phyloP scores from a whole-genome alignment of 1,139 yeast genomes.

The Nakaseomyces sp. region DNA sequence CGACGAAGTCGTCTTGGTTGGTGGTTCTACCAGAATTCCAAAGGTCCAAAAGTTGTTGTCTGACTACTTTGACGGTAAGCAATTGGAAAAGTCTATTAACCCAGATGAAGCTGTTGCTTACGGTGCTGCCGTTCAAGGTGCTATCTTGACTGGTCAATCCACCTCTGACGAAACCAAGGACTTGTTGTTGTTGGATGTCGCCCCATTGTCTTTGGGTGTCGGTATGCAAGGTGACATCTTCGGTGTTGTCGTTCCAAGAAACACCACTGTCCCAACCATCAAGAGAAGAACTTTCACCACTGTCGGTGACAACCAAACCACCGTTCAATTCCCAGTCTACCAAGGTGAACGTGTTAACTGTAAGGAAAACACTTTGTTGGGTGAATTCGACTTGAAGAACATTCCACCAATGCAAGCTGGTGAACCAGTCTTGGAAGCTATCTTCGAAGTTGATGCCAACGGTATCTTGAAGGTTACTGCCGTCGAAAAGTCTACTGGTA shows the following conservation, averaged over 20 bases:
- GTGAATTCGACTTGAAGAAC: constrained; percentile 98
- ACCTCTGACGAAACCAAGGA: constrained; percentile 96
- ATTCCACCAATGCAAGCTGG: constrained; percentile 99
- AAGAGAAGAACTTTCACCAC: constrained; percentile 99
- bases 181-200: constrained; percentile 93
- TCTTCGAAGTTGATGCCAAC: constrained; percentile 98
- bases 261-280: constrained; percentile 99
- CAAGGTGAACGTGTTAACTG: constrained; percentile 99
- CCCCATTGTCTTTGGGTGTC: constrained; percentile 98
- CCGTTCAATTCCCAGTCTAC: constrained; percentile 99
- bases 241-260: constrained; percentile 99
- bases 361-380: constrained; percentile 96
- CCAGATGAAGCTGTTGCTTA: constrained; percentile 98
- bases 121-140: constrained; percentile 99
- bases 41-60: constrained; percentile 95
- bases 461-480: constrained; percentile 99
- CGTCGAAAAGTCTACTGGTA: constrained; percentile 97
- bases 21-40: constrained; percentile 99
- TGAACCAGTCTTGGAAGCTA: constrained; percentile 99
- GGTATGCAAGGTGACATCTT: constrained; percentile 99
- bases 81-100: constrained; percentile 92
- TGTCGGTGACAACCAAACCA: constrained; percentile 98
- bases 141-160: constrained; percentile 95
- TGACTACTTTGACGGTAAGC: constrained; percentile 97
- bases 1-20: constrained; percentile 95